Base-by-base conservation (phyloP, 1,284 basidiomycete genomes). In the Ceratobasidium sp. region DNA sequence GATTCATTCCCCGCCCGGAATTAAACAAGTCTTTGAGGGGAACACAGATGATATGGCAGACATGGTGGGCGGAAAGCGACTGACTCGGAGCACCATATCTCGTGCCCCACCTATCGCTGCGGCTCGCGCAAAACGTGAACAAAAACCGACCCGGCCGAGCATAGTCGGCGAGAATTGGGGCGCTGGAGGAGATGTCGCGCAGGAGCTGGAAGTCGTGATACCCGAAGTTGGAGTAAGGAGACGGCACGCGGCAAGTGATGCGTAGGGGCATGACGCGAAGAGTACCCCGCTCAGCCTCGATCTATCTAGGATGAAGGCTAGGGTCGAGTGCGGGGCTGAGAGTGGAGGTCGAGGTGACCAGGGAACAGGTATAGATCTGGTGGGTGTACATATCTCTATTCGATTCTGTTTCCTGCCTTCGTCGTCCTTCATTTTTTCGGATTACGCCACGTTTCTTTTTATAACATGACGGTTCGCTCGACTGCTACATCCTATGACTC, bases 201-300 rank as follows among this genome's bases (percentile, higher is more conserved):
- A 93, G 82, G 93, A 94, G 84, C 85, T 95, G 80, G 93, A 92
- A 83, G 92, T 93, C 81, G 93, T 94, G 18, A 94, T 94, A 41
- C 93, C 91, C 90, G 91, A 93, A 82, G 93, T 95, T 6, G 89
- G 92, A 30, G 91, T 94, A 84, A 87, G 87, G 82, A 86, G 90
- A 81, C 84, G 92, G 79, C 88, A 86, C 83, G 86, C 92, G 87
- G 84, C 83, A 71, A 69, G 35, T 27, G 38, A 18, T 65, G 41
- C 38, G 35, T 12, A 35, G 38, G 44, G 23, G 64, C 18, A 6
- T 7, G 64, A n/a, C n/a, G n/a, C n/a, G n/a, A n/a, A n/a, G n/a
- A n/a, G 41, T 35, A 27, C 35, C 7, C 50, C 50, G 30, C 67
- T 50, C 23, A 38, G 46, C 12, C 30, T 69, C 10, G 67, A 69